Evolutionary conservation across 129 eudicot species (phyloP).

Genomic region (Lactuca saligna): DNA sequence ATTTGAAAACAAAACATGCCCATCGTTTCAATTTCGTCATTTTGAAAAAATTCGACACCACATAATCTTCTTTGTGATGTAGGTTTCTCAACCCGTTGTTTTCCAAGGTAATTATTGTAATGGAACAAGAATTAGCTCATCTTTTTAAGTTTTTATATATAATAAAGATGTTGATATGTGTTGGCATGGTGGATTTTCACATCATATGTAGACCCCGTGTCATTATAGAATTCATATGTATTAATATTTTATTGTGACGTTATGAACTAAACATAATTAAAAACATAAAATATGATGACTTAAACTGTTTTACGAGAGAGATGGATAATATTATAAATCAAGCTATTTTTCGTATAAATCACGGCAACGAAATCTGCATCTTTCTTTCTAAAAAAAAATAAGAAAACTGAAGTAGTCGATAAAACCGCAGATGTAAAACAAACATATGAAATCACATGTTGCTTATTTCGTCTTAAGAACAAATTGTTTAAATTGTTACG

Average conservation of each 20-base stretch:
- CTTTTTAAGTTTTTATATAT: not conserved
- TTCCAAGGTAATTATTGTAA: constrained; percentile 11
- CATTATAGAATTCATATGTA: not conserved
- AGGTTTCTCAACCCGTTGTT: constrained; percentile 2
- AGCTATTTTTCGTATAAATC: constrained; percentile 12
- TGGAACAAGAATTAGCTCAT: constrained; percentile 3
- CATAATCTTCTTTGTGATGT: constrained; percentile 4
- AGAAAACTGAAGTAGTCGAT: not conserved
- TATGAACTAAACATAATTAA: not conserved
- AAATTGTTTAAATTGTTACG: too few species aligned
- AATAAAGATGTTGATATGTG: constrained; percentile 24
- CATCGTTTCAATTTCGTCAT: not conserved
- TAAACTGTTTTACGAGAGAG: not conserved
- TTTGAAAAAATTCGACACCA: constrained; percentile 11
- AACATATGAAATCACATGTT: not conserved
- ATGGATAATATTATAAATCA: not conserved
- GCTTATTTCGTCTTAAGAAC: not conserved
- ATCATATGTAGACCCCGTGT: constrained; percentile 23
- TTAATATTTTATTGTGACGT: not conserved
- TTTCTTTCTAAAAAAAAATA: not conserved
- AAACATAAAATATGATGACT: constrained; percentile 15
- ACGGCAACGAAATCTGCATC: not conserved
- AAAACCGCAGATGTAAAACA: not conserved
- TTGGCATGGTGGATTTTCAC: constrained; percentile 18
- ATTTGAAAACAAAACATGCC: not conserved